phyloP scores from a whole-genome alignment of 179 eudicot genomes.

The Vitellaria paradoxa region DNA sequence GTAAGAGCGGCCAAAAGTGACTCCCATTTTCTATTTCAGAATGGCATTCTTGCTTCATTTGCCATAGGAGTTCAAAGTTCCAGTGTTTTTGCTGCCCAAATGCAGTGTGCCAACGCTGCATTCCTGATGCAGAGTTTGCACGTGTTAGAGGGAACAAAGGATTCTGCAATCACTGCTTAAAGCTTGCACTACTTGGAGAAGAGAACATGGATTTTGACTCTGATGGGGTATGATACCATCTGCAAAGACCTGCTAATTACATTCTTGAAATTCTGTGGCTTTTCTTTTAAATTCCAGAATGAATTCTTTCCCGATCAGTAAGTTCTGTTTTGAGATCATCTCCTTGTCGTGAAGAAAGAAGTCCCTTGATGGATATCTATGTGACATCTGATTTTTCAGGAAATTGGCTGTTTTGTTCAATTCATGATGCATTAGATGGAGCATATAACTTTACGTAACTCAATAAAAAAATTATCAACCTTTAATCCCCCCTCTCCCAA shows the following conservation, averaged over 20 bases:
- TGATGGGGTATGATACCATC: constrained; percentile 61
- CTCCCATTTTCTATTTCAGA: constrained; percentile 32
- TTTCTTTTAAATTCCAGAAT: too few relatives aligned
- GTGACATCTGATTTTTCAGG: too few relatives aligned
- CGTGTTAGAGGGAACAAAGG: constrained; percentile 51
- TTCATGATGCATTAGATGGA: too few relatives aligned
- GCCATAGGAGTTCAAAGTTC: constrained; percentile 41
- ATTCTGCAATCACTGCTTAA: constrained; percentile 71
- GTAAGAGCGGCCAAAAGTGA: background rate
- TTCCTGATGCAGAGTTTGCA: constrained; percentile 37
- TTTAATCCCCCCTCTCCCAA: too few relatives aligned
- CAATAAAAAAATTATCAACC: too few relatives aligned
- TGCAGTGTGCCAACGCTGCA: constrained; percentile 67
- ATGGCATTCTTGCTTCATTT: constrained; percentile 62
- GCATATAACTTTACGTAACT: too few relatives aligned
- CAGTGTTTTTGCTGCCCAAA: constrained; percentile 68
- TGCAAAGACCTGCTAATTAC: background rate
- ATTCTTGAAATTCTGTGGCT: background rate
- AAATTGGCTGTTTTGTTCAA: too few relatives aligned
- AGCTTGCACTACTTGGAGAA: constrained; percentile 82
- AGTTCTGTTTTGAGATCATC: too few relatives aligned
- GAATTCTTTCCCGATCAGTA: too few relatives aligned
- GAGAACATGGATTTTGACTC: constrained; percentile 63
- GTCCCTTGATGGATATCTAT: too few relatives aligned
- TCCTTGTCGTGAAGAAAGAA: too few relatives aligned